Evolutionary conservation across 495 filamentous ascomycete genomes (phyloP), one percentile per base, ranked within the genome.

Genomic region (Aspergillus cavernicola): DNA sequence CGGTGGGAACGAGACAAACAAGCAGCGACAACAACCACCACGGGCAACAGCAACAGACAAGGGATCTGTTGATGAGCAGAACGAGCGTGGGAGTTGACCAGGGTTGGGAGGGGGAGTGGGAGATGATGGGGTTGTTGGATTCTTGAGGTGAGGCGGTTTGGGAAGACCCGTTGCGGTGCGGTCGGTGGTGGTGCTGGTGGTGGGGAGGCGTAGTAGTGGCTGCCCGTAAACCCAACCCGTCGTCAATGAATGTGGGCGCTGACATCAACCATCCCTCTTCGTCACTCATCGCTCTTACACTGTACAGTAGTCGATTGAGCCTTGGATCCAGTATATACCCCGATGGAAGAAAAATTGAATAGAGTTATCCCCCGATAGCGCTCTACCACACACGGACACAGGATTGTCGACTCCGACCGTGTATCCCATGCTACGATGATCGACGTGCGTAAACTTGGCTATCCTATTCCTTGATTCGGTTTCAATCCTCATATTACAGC

Each of bases 221-320:
- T 57, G 51, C 54, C 58, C 54, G 51, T 55, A 57, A 55, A 57
- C 54, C 59, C 55, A 55, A 54, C 42, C 49, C 32, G n/a, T n/a
- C n/a, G n/a, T n/a, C n/a, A n/a, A n/a, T 22, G 45, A 40, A 44
- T 43, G 54, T 46, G 55, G 52, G 52, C 59, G 56, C 59, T 62
- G 59, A 62, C 59, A 62, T 62, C 59, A 62, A 62, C 59, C 55
- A 57, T 45, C 48, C 24, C 9, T 28, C n/a, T n/a, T n/a, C n/a
- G n/a, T n/a, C n/a, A n/a, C 9, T 36, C 33, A 6, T 28, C 15
- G 10, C 23, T 43, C 40, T n/a, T 2, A 18, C 42, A 16, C 42
- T 38, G 1, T 6, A 11, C 38, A 40, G 31, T 19, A 22, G 32
- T 23, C 12, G 10, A 23, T 36, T 20, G 20, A 22, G 20, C 44